phyloP scores from a whole-genome alignment of 2,329 filamentous ascomycete genomes.

The Chalaropsis ovoidea region DNA sequence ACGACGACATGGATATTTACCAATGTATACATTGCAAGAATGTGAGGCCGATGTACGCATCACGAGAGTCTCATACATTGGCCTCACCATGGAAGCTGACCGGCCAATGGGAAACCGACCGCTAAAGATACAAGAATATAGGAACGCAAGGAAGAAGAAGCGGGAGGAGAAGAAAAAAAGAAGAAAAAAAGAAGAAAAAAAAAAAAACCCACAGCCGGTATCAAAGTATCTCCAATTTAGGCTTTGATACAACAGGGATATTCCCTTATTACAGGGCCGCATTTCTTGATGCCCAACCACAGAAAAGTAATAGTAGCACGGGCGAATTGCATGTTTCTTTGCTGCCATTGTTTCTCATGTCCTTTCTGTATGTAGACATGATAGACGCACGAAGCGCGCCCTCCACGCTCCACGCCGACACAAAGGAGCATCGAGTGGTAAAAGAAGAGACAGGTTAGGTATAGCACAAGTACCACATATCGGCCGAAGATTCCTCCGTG shows the following conservation, averaged over 20 bases:
- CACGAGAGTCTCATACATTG: neutral
- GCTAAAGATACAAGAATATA: too few species aligned
- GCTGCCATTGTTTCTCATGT: neutral
- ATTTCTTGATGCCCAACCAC: constrained; percentile 7
- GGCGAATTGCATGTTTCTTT: neutral
- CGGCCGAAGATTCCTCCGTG: neutral
- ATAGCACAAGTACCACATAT: neutral
- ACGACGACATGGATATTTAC: too few species aligned
- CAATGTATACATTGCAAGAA: too few species aligned
- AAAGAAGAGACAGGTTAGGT: too few species aligned
- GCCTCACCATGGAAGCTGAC: too few species aligned
- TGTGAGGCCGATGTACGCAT: too few species aligned
- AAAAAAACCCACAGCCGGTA: neutral
- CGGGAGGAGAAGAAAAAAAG: neutral
- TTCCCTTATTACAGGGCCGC: neutral
- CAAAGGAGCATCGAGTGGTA: too few species aligned
- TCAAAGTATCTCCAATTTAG: neutral
- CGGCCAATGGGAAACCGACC: too few species aligned
- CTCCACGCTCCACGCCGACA: too few species aligned
- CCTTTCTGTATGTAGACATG: neutral
- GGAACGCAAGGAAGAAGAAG: neutral
- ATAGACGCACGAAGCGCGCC: neutral
- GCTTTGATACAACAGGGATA: neutral
- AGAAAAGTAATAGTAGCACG: constrained; percentile 3
- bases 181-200: neutral